Evolutionary conservation across 495 filamentous ascomycete species (phyloP).

Genomic region (Aspergillus diversus): DNA sequence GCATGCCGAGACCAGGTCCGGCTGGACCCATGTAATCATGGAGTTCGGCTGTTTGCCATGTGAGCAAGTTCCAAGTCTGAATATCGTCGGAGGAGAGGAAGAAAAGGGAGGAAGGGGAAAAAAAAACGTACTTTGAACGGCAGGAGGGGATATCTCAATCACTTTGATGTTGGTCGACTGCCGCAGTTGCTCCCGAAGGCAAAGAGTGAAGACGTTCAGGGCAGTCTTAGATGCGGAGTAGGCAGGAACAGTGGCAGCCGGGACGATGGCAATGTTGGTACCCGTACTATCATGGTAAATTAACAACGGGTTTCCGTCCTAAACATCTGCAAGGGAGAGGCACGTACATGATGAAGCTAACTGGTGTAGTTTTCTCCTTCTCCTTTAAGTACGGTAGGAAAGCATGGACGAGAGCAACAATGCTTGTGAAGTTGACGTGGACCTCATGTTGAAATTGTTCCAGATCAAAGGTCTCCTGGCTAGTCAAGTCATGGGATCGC

Average conservation of each 20-base stretch:
- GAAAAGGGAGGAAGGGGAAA: not conserved
- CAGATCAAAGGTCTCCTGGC: conserved; percentile 58
- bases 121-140: conserved; percentile 60
- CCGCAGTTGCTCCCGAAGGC: conserved; percentile 61
- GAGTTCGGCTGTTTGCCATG: conserved; percentile 35
- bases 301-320: not conserved
- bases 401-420: conserved; percentile 58
- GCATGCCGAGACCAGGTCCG: conserved; percentile 58
- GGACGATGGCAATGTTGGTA: conserved; percentile 47
- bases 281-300: conserved; percentile 34
- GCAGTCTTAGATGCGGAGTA: conserved; percentile 52
- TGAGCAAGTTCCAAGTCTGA: not conserved
- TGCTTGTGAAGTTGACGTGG: conserved; percentile 65
- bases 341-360: conserved; percentile 38
- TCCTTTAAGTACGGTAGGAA: conserved; percentile 63
- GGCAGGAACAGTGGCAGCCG: conserved; percentile 39
- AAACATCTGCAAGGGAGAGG: not conserved
- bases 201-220: conserved; percentile 51
- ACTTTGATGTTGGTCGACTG: conserved; percentile 54
- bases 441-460: conserved; percentile 54
- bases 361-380: conserved; percentile 43
- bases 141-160: conserved; percentile 68
- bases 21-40: conserved; percentile 45
- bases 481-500: conserved; percentile 56
- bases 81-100: too few relatives aligned